A percentile compares a stretch with the other conserved stretches of the same genome.
phyloP scores from a whole-genome alignment of 352 stramenopile species.

The Globisporangium nagaii region DNA sequence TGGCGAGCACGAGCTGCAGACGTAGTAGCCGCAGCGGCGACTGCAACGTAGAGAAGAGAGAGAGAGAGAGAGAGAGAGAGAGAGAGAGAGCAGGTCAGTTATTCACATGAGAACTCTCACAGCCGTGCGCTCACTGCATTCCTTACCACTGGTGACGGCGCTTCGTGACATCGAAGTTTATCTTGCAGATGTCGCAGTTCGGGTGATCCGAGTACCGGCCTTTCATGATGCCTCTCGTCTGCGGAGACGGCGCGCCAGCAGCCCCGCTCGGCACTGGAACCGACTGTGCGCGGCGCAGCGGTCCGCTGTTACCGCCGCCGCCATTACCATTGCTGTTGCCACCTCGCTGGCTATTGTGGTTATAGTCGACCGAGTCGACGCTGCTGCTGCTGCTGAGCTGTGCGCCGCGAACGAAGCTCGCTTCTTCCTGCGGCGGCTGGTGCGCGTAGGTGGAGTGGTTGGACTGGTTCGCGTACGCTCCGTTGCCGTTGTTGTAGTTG shows the following conservation, averaged over 20 bases:
- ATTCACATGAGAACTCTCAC: background rate
- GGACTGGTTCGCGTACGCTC: background rate
- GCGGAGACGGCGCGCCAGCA: background rate
- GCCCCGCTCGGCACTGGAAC: background rate
- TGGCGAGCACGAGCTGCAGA: conserved; percentile 30
- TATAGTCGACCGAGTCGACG: conserved; percentile 1
- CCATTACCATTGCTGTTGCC: no score
- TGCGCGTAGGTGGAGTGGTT: background rate
- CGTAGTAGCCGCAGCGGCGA: conserved; percentile 20
- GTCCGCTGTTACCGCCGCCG: background rate
- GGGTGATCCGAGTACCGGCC: conserved; percentile 55
- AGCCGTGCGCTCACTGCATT: background rate
- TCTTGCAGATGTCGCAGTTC: conserved; percentile 57
- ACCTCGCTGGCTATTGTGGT: no score
- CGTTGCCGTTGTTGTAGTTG: background rate
- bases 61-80: background rate
- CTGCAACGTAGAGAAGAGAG: conserved; percentile 14
- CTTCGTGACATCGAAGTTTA: conserved; percentile 57
- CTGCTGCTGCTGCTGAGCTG: conserved; percentile 11
- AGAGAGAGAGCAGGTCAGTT: no score
- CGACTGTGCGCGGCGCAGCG: conserved; percentile 5
- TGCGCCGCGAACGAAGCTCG: background rate
- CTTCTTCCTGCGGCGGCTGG: background rate
- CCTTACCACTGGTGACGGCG: conserved; percentile 55
- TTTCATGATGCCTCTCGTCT: conserved; percentile 23